Evolutionary conservation across 148 eudicot genomes (phyloP), one percentile per base, ranked within the genome.

Genomic region (Chenopodium formosanum): DNA sequence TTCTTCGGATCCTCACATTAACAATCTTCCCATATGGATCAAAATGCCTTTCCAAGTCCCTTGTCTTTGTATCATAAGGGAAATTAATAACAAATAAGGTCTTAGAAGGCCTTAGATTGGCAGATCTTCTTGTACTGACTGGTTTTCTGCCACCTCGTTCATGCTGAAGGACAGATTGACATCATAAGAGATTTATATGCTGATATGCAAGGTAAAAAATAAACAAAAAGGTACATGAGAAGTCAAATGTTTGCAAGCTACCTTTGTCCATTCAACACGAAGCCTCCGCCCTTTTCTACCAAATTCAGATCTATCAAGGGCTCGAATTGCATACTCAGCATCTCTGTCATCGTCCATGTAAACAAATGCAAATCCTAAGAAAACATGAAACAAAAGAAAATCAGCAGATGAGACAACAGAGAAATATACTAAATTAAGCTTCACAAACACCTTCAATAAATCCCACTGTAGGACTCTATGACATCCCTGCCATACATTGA

Each of bases 211-310:
- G 16, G 22, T 48, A 9, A 52, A 27, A 27, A 2, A 34, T 19
- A 14, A 67, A 31, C 5, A 20, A n/a, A 82, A 34, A 14, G 56
- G 40, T 6, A 17, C 22, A 46, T 2, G 25, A 0, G 70, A 46
- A 50, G 13, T 16, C 32, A 25, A 37, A 40, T n/a, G 22, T 34
- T 47, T 37, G 68, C 6, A 29, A 29, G 79, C 70, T 81, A 93
- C 98, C 98, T 93, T 94, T 9, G 97, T 91, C 98, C 97, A 94
- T 84, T 94, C 98, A 74, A 94, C 95, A 79, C 94, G 95, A 84
- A 94, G 95, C 27, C 93, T 90, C 40, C 97, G 91, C 9, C 98
- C 97, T 82, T 91, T 94, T 82, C 97, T 89, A 63, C 98, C 98
- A 88, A 89, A 94, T 84, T 93, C 95, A 16, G 87, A 81, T 9